phyloP scores from a whole-genome alignment of 148 eudicot genomes.

The Gaultheria prostrata region DNA sequence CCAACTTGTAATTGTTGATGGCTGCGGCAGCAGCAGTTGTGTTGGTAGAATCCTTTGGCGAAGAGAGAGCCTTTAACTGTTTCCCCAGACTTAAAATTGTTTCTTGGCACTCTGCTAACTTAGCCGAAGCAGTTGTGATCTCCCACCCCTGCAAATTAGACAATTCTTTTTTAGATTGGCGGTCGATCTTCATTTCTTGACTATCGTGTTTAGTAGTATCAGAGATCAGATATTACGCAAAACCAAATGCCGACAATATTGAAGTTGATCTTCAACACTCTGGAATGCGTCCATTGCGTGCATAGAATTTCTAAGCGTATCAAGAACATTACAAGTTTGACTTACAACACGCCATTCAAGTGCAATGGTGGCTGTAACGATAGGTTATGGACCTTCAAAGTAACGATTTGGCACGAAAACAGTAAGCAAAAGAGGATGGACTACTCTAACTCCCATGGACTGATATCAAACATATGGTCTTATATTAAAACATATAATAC shows the following conservation, averaged over 20 bases:
- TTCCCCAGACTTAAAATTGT: conserved; percentile 45
- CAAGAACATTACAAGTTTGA: not conserved
- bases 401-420: not conserved
- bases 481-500: not conserved
- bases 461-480: not conserved
- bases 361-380: not conserved
- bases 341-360: not conserved
- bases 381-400: not conserved
- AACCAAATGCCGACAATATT: not conserved
- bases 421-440: not conserved
- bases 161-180: not conserved
- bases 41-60: conserved; percentile 32
- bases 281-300: not conserved
- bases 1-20: conserved; percentile 24
- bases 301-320: not conserved
- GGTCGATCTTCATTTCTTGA: not conserved
- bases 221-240: not conserved
- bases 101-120: conserved; percentile 53
- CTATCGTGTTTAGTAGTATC: not conserved
- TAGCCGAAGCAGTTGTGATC: conserved; percentile 42
- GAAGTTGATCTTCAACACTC: not conserved
- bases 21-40: conserved; percentile 6
- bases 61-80: conserved; percentile 51
- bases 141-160: conserved; percentile 52
- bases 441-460: not conserved